A percentile compares a stretch with the other conserved stretches of the same genome.
Evolutionary conservation across 345 rosid genomes (phyloP).

Genomic region (Citrus unshiu): DNA sequence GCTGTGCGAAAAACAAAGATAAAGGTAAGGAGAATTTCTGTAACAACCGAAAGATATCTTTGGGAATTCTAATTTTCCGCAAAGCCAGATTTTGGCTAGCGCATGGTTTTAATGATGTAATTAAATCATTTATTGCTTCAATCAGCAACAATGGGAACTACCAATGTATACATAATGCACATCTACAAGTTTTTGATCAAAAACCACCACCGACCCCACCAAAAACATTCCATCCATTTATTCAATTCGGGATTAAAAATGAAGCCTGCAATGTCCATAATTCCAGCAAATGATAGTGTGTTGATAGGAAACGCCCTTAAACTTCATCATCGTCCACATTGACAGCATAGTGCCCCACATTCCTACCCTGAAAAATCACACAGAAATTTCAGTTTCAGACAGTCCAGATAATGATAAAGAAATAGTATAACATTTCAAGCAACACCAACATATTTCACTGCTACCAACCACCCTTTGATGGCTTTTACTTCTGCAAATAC

Average conservation of each 20-base stretch:
- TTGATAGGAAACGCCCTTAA: not conserved
- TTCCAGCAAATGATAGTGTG: not conserved
- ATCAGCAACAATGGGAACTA: not conserved
- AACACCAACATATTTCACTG: no score
- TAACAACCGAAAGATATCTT: no score
- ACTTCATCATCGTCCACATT: slow-evolving; percentile 28
- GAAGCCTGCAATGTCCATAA: not conserved
- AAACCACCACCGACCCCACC: not conserved
- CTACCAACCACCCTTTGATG: not conserved
- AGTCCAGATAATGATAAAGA: not conserved
- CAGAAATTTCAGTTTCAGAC: not conserved
- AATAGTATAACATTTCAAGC: not conserved
- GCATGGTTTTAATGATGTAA: not conserved
- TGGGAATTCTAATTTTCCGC: no score
- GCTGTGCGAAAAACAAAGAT: no score
- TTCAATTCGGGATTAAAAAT: not conserved
- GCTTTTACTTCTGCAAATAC: not conserved
- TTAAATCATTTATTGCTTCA: not conserved
- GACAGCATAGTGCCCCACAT: slow-evolving; percentile 48
- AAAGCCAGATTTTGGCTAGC: no score
- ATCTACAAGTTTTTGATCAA: not conserved
- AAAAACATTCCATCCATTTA: not conserved
- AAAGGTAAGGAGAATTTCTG: no score
- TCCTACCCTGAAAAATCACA: slow-evolving; percentile 40
- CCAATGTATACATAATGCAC: not conserved